These are phyloP conservation scores for Leccinum ochraceum DNA, from an alignment of 768 basidiomycete species.

Conservation along the genomic window DNA sequence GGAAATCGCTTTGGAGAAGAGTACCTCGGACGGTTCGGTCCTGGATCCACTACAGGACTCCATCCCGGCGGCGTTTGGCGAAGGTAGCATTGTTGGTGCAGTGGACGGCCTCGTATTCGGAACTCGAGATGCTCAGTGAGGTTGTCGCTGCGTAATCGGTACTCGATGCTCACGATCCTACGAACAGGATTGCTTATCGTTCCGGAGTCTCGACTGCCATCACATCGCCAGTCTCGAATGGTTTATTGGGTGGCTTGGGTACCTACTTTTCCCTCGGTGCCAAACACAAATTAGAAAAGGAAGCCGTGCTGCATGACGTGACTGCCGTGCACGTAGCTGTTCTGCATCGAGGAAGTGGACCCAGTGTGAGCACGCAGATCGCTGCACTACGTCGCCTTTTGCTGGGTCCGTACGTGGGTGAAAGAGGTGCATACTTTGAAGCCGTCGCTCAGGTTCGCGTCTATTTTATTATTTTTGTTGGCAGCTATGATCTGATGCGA, in stretches of 20 bases:
- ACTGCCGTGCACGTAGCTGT: slow-evolving; percentile 65
- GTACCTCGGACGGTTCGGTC: slow-evolving; percentile 66
- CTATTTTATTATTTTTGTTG: slow-evolving; percentile 14
- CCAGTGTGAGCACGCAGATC: slow-evolving; percentile 66
- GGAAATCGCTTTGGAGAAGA: slow-evolving; percentile 65
- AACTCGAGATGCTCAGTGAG: slow-evolving; percentile 51
- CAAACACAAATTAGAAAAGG: slow-evolving; percentile 53
- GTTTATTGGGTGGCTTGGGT: slow-evolving; percentile 65
- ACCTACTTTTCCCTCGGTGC: slow-evolving; percentile 62
- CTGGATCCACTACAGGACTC: slow-evolving; percentile 45
- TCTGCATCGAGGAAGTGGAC: slow-evolving; percentile 26
- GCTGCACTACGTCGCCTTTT: slow-evolving; percentile 53
- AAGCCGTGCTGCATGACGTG: slow-evolving; percentile 65
- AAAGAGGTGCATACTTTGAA: slow-evolving; percentile 34
- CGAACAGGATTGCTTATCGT: slow-evolving; percentile 65
- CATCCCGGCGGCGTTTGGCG: slow-evolving; percentile 36
- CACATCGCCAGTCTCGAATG: slow-evolving; percentile 52
- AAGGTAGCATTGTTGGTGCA: slow-evolving; percentile 52
- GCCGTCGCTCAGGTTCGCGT: slow-evolving; percentile 39
- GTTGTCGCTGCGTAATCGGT: not conserved
- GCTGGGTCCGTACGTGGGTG: slow-evolving; percentile 30
- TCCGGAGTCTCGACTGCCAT: slow-evolving; percentile 73
- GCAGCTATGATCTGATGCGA: slow-evolving; percentile 7
- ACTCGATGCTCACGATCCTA: slow-evolving; percentile 5
- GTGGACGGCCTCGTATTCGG: slow-evolving; percentile 63